A percentile compares a stretch with the other conserved stretches of the same genome.
Evolutionary conservation across 208 protist genomes (phyloP).

Genomic region (Trichomonas vaginalis): DNA sequence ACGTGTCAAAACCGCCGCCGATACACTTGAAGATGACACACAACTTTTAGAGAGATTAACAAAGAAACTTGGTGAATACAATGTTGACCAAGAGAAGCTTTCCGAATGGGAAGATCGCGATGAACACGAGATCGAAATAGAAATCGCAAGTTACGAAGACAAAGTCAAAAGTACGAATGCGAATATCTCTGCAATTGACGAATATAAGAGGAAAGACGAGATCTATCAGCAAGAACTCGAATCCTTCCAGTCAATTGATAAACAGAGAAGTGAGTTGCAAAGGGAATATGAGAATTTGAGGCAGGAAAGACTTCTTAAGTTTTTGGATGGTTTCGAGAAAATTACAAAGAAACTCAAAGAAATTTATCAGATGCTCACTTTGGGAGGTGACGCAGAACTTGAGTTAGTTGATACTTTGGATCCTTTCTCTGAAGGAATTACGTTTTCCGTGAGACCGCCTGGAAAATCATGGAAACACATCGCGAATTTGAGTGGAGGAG

Average conservation of each 20-base stretch:
- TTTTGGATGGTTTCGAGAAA: slow-evolving; percentile 83
- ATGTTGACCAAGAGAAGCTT: not conserved
- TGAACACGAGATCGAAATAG: not conserved
- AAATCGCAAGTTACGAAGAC: not conserved
- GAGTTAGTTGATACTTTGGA: slow-evolving; percentile 95
- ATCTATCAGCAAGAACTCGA: not conserved
- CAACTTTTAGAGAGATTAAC: not conserved
- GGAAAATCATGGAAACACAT: slow-evolving; percentile 99
- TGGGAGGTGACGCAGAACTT: slow-evolving; percentile 94
- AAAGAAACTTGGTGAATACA: not conserved
- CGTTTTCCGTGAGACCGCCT: slow-evolving; percentile 82
- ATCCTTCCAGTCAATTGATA: slow-evolving; percentile 45
- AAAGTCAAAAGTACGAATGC: not conserved
- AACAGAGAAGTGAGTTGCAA: slow-evolving; percentile 53
- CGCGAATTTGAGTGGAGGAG: slow-evolving; percentile 95
- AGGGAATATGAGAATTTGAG: slow-evolving; percentile 47
- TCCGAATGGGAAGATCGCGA: not conserved
- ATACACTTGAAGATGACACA: not conserved
- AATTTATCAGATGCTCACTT: slow-evolving; percentile 74
- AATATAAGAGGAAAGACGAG: not conserved
- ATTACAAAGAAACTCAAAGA: slow-evolving; percentile 94
- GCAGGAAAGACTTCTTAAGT: slow-evolving; percentile 63
- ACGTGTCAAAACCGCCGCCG: not conserved
- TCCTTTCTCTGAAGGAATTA: slow-evolving; percentile 79
- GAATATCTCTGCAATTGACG: not conserved